Evolutionary conservation across 202 grass and related monocot genomes (phyloP), one percentile per base, ranked within the genome.

Genomic region (Eragrostis tef): DNA sequence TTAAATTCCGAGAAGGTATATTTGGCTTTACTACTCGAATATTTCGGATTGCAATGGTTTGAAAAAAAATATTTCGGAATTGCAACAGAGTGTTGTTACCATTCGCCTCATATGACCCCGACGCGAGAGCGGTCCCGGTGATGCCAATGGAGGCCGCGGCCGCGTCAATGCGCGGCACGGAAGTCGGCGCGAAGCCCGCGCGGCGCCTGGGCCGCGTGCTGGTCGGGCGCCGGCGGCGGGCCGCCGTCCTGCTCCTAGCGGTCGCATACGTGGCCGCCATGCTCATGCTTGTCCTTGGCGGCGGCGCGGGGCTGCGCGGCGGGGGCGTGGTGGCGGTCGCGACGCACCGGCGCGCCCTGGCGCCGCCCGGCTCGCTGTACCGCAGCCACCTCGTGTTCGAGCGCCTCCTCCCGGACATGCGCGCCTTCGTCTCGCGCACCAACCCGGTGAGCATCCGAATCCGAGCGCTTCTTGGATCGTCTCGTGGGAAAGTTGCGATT

Each of bases 351-450:
- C 20, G 63, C 24, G 61, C 74, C 70, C 62, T 58, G 62, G 63
- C 87, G 29, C 81, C 84, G 3, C 78, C 87, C 6, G 94, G 94
- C 5, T 94, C 94, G 6, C 75, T 92, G 65, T 92, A 97, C 87
- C 87, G 87, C 49, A 97, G 94, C 56, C 79, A 89, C 62, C 78
- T 86, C 80, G 66, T 94, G 84, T 97, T 97, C 85, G 83, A 91
- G 45, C 86, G 89, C 36, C 86, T 97, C 50, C 88, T 93, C 68
- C 88, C 94, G n/a, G 79, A 82, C 44, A 93, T 98, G 90, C 82
- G 82, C 79, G 75, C 84, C 67, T 63, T 29, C 56, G 52, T 52
- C 41, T 68, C 86, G 57, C 80, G 60, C 15, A 27, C 72, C 8
- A 74, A 54, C 8, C 56, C 64, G 29, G 78, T 82, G 70, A 81